Evolutionary conservation across 2,329 filamentous ascomycete genomes (phyloP).

Genomic region (Herpomyces periplanetae): DNA sequence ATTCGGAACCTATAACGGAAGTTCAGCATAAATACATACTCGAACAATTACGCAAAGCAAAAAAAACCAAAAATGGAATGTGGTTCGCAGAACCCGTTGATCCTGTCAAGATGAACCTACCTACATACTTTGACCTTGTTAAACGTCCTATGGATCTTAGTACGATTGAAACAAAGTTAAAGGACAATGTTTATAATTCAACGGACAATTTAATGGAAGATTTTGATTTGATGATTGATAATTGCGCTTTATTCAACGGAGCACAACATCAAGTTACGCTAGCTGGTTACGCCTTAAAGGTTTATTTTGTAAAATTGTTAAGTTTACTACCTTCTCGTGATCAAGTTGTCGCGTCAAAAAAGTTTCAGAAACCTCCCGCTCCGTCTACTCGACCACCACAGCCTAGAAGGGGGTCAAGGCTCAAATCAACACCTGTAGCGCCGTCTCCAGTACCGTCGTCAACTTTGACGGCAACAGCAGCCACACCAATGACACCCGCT

Average conservation of each 20-base stretch:
- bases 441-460: too few species aligned
- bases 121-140: slow-evolving; percentile 29
- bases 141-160: slow-evolving; percentile 45
- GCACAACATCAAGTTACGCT: slow-evolving; percentile 27
- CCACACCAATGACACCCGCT: too few species aligned
- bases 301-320: slow-evolving; percentile 19
- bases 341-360: slow-evolving; percentile 18
- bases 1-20: slow-evolving; percentile 13
- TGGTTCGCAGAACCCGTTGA: slow-evolving; percentile 44
- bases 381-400: too few species aligned
- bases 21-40: slow-evolving; percentile 20
- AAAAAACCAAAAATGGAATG: slow-evolving; percentile 43
- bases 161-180: slow-evolving; percentile 42
- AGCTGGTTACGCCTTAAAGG: slow-evolving; percentile 19
- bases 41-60: slow-evolving; percentile 27
- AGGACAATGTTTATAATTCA: slow-evolving; percentile 22
- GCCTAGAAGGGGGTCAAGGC: too few species aligned
- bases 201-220: slow-evolving; percentile 35
- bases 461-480: slow-evolving; percentile 7
- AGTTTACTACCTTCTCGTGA: slow-evolving; percentile 18
- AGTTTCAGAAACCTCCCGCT: slow-evolving; percentile 8
- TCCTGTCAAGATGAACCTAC: slow-evolving; percentile 30
- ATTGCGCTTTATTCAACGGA: slow-evolving; percentile 50
- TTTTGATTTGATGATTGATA: slow-evolving; percentile 34
- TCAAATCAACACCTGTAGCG: too few species aligned